Evolutionary conservation across 1,139 yeast genomes (phyloP), one percentile per base, ranked within the genome.

Genomic region (Lodderomyces metapsilosis): DNA sequence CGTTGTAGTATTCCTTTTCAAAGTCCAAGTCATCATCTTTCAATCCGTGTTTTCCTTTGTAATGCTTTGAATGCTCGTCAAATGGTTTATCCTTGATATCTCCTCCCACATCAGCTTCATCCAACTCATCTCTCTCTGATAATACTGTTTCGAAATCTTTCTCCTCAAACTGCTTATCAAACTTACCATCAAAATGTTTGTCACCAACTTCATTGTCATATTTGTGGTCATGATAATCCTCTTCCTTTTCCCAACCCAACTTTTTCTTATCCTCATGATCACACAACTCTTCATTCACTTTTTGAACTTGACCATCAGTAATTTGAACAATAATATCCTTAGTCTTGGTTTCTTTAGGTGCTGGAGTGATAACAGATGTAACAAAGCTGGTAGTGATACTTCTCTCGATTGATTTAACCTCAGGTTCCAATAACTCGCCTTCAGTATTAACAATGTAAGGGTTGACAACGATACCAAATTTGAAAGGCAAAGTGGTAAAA

Each of bases 401-500:
- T 41, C 59, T 51, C 15, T 51, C 50, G 39, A 52, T 40, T 11
- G 44, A 43, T 11, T 50, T 37, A 28, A 41, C 31, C 24, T 40
- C 37, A 1, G 54, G 53, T 42, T 48, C 50, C 38, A 42, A 41
- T 24, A 43, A 49, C 23, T 50, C 55, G 5, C 58, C 57, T 8
- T 50, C 52, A 18, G 52, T 56, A 38, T 53, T 52, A 6, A 51
- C 33, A 5, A 41, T 41, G 40, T 50, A 54, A 2, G 64, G 62
- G 35, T 55, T 58, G n/a, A 66, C 71, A 23, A 63, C 65, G 37
- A 68, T 50, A 1, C 73, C 73, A 51, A 68, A 66, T 6, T 52
- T 45, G 41, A 61, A 67, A 2, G 66, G 68, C 32, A 66, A 53
- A 7, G 65, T 50, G 12, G 49, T 50, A 36, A 49, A 43, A 30